phyloP scores from a whole-genome alignment of 768 basidiomycete species.

The Strobilomyces confusus region DNA sequence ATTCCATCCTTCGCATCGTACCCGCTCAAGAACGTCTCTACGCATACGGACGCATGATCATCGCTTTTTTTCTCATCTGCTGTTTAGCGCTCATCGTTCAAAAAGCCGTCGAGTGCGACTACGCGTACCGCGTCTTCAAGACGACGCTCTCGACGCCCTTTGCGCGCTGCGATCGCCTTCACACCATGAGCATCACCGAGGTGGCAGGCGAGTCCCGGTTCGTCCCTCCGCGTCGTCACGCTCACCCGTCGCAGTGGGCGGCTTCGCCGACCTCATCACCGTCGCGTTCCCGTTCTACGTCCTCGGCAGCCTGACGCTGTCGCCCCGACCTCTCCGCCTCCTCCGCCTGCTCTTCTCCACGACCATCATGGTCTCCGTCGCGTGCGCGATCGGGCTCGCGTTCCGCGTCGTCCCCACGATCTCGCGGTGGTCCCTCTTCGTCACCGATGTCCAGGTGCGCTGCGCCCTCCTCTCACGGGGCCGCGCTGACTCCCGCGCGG shows the following conservation, averaged over 20 bases:
- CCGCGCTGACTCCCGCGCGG: neutral
- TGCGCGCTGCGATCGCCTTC: neutral
- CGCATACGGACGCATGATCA: constrained; percentile 3
- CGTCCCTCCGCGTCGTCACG: neutral
- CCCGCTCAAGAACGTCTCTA: constrained; percentile 10
- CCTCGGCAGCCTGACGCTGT: constrained; percentile 1
- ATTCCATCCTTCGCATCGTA: constrained; percentile 18
- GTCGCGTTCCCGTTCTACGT: constrained; percentile 5
- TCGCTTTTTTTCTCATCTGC: constrained; percentile 5
- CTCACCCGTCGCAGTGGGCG: neutral
- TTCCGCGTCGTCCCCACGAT: neutral
- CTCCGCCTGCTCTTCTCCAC: constrained; percentile 10
- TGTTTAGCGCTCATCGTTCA: constrained; percentile 3
- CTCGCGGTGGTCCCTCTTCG: neutral
- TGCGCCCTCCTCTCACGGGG: neutral
- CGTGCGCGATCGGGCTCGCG: neutral
- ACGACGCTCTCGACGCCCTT: neutral
- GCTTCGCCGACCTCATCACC: neutral
- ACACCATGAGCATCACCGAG: neutral
- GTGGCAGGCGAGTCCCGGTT: constrained; percentile 1
- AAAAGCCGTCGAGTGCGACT: constrained; percentile 3
- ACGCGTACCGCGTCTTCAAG: neutral
- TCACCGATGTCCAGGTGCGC: constrained; percentile 10
- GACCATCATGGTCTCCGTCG: neutral
- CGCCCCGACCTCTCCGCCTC: constrained; percentile 1